Base-by-base conservation (phyloP, 345 rosid genomes). In the Hibiscus tridactylites region DNA sequence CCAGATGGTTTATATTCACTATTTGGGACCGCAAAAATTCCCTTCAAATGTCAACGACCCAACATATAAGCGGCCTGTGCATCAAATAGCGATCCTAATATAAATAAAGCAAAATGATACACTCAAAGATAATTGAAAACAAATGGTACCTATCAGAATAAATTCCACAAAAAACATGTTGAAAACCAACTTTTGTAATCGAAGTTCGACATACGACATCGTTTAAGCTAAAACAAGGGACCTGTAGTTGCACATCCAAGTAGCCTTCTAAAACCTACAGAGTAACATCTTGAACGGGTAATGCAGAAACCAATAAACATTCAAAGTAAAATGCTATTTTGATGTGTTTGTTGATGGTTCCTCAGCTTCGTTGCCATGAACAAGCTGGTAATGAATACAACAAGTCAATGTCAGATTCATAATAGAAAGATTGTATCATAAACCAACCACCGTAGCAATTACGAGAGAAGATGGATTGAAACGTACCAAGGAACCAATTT, bases 401-500 rank as follows among this genome's bases (percentile, higher is more conserved):
- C 2, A n/a, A 42, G 54, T 62, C 10, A 39, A 26, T 17, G 59
- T 16, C 15, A 57, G 71, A 9, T 46, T 3, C 56, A 68, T 19
- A 4, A 1, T 26, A 9, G 13, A 1, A 3, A 26, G 6, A 58
- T 11, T 10, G 26, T 24, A 54, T 11, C 6, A 52, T 1, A 49
- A 13, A 28, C 62, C 9, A 12, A 31, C 4, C 5, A 4, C 33
- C 4, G 37, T 1, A 54, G 31, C 52, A 61, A 15, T 2, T 11
- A 26, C 44, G n/a, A 52, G 39, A 42, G 61, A 62, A 26, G 17
- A 56, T 56, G 61, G 21, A 3, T 19, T 11, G 62, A 58, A n/a
- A 56, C 81, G 1, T 86, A 90, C 97, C 96, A 90, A 74, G 49
- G 97, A 84, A 75, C 97, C 96, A 33, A 86, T 86, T 83, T 76